phyloP scores from a whole-genome alignment of 2,329 filamentous ascomycete species.

The Colletotrichum lupini region DNA sequence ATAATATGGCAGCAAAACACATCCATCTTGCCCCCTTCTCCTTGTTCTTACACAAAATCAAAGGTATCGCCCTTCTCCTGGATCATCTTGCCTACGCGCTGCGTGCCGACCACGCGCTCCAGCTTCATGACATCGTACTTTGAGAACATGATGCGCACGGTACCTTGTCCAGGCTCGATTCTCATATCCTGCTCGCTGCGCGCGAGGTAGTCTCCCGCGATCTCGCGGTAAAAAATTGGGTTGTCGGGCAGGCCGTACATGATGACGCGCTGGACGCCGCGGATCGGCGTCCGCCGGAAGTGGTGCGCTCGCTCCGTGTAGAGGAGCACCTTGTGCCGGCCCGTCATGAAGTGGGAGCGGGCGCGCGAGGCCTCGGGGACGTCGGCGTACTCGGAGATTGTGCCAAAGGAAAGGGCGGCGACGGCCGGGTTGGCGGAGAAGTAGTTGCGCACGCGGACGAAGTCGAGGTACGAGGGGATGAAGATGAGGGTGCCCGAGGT shows the following conservation, averaged over 20 bases:
- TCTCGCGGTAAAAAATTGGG: slow-evolving; percentile 81
- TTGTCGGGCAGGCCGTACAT: slow-evolving; percentile 95
- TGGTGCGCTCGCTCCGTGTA: slow-evolving; percentile 98
- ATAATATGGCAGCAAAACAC: background rate
- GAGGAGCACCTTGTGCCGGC: slow-evolving; percentile 83
- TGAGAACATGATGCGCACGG: slow-evolving; percentile 77
- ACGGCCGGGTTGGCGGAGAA: slow-evolving; percentile 78
- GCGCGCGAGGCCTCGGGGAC: slow-evolving; percentile 83
- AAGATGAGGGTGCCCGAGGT: slow-evolving; percentile 82
- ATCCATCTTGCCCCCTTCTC: slow-evolving; percentile 20
- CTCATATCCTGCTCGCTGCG: slow-evolving; percentile 67
- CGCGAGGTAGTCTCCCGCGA: slow-evolving; percentile 75
- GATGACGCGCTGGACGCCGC: slow-evolving; percentile 84
- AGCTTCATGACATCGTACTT: slow-evolving; percentile 91
- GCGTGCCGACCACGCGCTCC: slow-evolving; percentile 86
- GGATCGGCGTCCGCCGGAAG: slow-evolving; percentile 87
- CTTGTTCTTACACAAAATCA: slow-evolving; percentile 80
- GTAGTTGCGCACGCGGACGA: slow-evolving; percentile 91
- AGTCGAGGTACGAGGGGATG: slow-evolving; percentile 94
- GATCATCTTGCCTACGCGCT: slow-evolving; percentile 86
- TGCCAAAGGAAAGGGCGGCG: slow-evolving; percentile 74
- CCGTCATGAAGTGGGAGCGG: slow-evolving; percentile 86
- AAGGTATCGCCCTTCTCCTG: slow-evolving; percentile 89
- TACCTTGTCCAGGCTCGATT: slow-evolving; percentile 69
- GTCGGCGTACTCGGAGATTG: slow-evolving; percentile 89